Evolutionary conservation across 1,284 basidiomycete genomes (phyloP).

Genomic region (Spongiforma sp.): DNA sequence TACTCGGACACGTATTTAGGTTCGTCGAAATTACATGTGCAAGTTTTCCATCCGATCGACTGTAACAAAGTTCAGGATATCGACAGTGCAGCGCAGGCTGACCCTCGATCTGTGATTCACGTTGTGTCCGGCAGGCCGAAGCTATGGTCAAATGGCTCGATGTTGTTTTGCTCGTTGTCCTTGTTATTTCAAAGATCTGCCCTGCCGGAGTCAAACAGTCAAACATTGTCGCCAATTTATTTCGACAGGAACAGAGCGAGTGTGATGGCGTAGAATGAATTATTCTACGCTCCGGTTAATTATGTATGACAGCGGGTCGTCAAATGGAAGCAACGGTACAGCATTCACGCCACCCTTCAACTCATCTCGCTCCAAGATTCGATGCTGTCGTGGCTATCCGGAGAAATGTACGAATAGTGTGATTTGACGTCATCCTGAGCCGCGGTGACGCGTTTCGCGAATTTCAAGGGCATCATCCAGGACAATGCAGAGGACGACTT

Average conservation of each 20-base stretch:
- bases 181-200: background rate
- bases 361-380: constrained; percentile 52
- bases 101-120: background rate
- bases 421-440: constrained; percentile 15
- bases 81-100: background rate
- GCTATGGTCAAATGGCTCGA: background rate
- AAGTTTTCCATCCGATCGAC: too few relatives aligned
- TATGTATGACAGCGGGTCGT: background rate
- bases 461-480: constrained; percentile 31
- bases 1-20: too few relatives aligned
- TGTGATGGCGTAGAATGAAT: background rate
- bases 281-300: background rate
- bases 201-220: background rate
- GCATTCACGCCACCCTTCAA: background rate
- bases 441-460: constrained; percentile 9
- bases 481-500: constrained; percentile 30
- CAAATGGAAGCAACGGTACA: constrained; percentile 11
- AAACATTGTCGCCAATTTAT: too few relatives aligned
- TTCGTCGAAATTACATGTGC: too few relatives aligned
- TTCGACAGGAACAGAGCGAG: too few relatives aligned
- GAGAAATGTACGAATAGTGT: constrained; percentile 42
- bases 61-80: background rate
- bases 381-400: constrained; percentile 49
- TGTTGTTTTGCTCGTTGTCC: background rate
- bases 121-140: background rate